These are phyloP conservation scores for Colletotrichum euphorbiae DNA, from an alignment of 2,329 filamentous ascomycete genomes.

Conservation along the genomic window DNA sequence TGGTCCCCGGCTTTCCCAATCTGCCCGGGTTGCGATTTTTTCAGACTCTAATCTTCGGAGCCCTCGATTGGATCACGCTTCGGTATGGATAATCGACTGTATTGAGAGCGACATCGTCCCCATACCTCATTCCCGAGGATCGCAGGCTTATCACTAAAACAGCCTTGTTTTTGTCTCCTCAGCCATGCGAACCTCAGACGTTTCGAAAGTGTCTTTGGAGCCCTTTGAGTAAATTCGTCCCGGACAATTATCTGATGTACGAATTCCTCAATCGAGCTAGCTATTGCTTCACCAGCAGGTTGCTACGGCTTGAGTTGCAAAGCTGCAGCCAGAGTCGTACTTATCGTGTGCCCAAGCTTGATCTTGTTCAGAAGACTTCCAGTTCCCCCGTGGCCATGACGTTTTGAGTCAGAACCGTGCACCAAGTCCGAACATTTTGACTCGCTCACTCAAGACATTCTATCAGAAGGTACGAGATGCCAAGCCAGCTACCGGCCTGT, in stretches of 20 bases:
- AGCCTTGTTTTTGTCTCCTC: not conserved
- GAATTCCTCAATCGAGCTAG: not conserved
- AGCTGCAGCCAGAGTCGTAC: not conserved
- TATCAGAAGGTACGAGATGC: slow-evolving; percentile 16
- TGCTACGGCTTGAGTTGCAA: not conserved
- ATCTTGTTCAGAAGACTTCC: not conserved
- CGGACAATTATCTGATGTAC: not conserved
- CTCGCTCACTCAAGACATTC: not conserved
- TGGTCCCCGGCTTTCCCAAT: not conserved
- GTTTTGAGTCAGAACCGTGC: not conserved
- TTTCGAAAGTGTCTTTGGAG: slow-evolving; percentile 3
- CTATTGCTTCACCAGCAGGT: not conserved
- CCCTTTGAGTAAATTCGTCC: not conserved
- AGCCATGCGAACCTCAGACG: slow-evolving; percentile 10
- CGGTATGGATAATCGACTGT: not conserved
- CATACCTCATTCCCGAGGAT: slow-evolving; percentile 15
- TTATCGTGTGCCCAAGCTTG: not conserved
- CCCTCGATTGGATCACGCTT: slow-evolving; percentile 2
- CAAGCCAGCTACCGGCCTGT: slow-evolving; percentile 6
- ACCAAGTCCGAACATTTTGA: not conserved
- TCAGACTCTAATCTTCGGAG: slow-evolving; percentile 2
- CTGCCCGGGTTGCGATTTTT: slow-evolving; percentile 7
- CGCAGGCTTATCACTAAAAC: slow-evolving; percentile 20
- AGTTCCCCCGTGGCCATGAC: not conserved
- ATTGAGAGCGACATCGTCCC: slow-evolving; percentile 16